Percentiles rank a stretch among this genome's conserved stretches.
Evolutionary conservation across 2,329 filamentous ascomycete genomes (phyloP).

Genomic region (Camptophora hylomeconis): DNA sequence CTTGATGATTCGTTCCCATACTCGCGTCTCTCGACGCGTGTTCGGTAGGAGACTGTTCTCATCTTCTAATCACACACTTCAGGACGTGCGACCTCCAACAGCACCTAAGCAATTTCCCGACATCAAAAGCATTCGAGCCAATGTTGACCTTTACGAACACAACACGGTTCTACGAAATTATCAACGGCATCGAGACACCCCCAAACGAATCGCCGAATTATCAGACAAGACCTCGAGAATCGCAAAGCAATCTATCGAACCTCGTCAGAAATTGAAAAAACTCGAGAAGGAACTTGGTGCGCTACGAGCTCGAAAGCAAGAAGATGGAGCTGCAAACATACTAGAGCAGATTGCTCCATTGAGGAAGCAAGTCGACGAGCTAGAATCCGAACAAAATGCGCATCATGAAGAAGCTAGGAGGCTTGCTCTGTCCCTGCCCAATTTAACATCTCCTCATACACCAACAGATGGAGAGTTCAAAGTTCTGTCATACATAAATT

Average conservation of each 20-base stretch:
- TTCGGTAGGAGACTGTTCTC: slow-evolving; percentile 1
- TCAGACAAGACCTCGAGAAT: slow-evolving; percentile 26
- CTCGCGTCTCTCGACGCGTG: background rate
- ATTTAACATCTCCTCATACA: slow-evolving; percentile 65
- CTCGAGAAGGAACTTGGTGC: slow-evolving; percentile 29
- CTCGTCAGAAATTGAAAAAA: slow-evolving; percentile 30
- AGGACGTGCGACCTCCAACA: slow-evolving; percentile 45
- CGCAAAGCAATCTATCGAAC: slow-evolving; percentile 26
- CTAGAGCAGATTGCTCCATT: slow-evolving; percentile 11
- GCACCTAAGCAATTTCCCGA: slow-evolving; percentile 72
- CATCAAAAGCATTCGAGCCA: slow-evolving; percentile 79
- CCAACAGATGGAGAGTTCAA: slow-evolving; percentile 45
- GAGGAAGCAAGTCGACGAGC: slow-evolving; percentile 15
- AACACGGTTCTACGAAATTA: slow-evolving; percentile 86
- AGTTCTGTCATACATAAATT: slow-evolving; percentile 62
- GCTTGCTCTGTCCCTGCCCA: slow-evolving; percentile 70
- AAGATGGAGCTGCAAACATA: slow-evolving; percentile 2
- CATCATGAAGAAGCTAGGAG: slow-evolving; percentile 18
- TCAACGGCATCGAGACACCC: slow-evolving; percentile 36
- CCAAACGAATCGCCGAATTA: slow-evolving; percentile 36
- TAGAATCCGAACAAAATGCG: slow-evolving; percentile 20
- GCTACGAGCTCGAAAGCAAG: slow-evolving; percentile 19
- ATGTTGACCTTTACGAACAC: slow-evolving; percentile 64
- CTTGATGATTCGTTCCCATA: no score
- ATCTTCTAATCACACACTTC: slow-evolving; percentile 1